Evolutionary conservation across 495 filamentous ascomycete genomes (phyloP), one percentile per base, ranked within the genome.

Genomic region (Aspergillus bridgeri): DNA sequence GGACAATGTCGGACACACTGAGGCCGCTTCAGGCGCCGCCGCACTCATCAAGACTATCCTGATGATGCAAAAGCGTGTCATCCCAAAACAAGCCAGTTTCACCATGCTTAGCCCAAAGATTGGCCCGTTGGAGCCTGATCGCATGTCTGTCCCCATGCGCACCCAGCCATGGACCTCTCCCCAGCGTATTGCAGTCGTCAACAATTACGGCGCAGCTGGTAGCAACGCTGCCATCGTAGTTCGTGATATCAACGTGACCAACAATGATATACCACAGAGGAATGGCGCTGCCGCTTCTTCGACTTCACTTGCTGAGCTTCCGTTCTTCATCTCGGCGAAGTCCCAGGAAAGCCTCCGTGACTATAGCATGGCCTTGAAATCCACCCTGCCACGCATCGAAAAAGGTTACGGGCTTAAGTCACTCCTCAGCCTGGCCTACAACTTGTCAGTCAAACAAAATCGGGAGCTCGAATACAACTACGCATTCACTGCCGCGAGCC

Each of bases 131-230:
- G 38, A 71, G 13, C 46, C 59, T 0, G 73, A 79, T 33, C 63
- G 65, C 2, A 64, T 82, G n/a, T 54, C 60, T 3, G 72, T 81
- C 15, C 61, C 71, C 0, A 66, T 48, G 0, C 54, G 52, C 18
- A 38, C 69, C 5, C n/a, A 52, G 20, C 48, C 46, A 0, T 76
- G 74, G 70, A 52, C 65, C 6, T 50, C 58, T 6, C 33, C 53
- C 13, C 58, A 57, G 29, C 57, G 60, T 5, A 59, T 62, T 2
- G 77, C 76, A 0, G 53, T 70, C 0, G 66, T 81, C 47, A 82
- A 78, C 57, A 82, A 78, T 54, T 83, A 83, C 49, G 81, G 81
- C 3, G 81, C 79, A 0, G 70, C 76, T 0, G 80, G 81, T 1
- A 73, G 65, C 48, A 83, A 79, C 61, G 73, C 73, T 29, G 72